phyloP scores from a whole-genome alignment of 257 asterid genomes.

The Agastache rugosa region DNA sequence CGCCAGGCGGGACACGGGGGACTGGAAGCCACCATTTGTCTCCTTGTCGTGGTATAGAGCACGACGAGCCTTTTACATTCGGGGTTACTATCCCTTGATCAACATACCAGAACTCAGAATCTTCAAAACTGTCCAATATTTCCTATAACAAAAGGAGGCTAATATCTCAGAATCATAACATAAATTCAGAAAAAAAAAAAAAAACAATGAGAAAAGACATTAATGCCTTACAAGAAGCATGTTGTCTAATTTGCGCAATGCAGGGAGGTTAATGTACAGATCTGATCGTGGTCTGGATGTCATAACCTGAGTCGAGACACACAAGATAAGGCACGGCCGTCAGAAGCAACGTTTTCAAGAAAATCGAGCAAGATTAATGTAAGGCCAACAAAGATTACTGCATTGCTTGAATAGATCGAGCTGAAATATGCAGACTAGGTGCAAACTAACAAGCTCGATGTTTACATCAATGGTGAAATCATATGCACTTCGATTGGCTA shows the following conservation, averaged over 20 bases:
- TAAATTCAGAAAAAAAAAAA: background rate
- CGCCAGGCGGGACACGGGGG: slow-evolving; percentile 72
- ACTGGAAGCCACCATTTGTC: slow-evolving; percentile 93
- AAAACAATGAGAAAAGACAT: background rate
- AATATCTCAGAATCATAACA: background rate
- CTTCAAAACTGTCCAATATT: slow-evolving; percentile 62
- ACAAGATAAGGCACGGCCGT: background rate
- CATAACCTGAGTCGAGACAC: slow-evolving; percentile 60
- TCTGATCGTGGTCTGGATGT: slow-evolving; percentile 74
- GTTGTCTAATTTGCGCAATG: slow-evolving; percentile 74
- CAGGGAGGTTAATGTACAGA: slow-evolving; percentile 75
- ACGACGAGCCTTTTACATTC: slow-evolving; percentile 55
- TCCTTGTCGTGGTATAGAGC: slow-evolving; percentile 59
- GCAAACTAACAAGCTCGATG: background rate
- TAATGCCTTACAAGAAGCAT: slow-evolving; percentile 72
- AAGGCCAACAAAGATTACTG: background rate
- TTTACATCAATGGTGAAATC: background rate
- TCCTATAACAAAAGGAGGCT: slow-evolving; percentile 45
- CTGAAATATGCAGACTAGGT: background rate
- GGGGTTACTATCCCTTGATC: slow-evolving; percentile 67
- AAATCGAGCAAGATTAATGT: background rate
- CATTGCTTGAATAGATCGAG: background rate
- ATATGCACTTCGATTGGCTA: background rate
- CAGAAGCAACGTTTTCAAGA: background rate
- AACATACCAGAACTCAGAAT: slow-evolving; percentile 78